Percentiles rank a stretch among this genome's conserved stretches.
phyloP scores from a whole-genome alignment of 345 rosid species.

The Hypericum perforatum region DNA sequence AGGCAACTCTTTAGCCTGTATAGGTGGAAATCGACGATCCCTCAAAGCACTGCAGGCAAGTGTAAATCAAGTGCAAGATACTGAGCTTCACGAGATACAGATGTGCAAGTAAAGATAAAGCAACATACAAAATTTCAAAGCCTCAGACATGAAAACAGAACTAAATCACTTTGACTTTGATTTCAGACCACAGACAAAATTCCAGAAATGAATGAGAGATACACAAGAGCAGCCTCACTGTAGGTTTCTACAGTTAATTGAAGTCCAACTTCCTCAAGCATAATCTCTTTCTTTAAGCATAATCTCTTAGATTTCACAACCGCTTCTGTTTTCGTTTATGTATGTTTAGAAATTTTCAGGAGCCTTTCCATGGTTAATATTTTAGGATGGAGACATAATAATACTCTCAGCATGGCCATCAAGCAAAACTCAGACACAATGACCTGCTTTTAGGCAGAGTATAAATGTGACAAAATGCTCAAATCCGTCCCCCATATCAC shows the following conservation, averaged over 20 bases:
- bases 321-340: too few species aligned
- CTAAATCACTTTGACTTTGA: background rate
- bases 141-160: background rate
- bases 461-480: too few species aligned
- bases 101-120: background rate
- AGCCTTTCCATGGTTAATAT: too few species aligned
- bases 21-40: conserved; percentile 95
- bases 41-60: conserved; percentile 67
- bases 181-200: background rate
- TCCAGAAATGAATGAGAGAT: background rate
- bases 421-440: too few species aligned
- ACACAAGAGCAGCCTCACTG: background rate
- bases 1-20: conserved; percentile 89
- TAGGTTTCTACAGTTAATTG: background rate
- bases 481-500: too few species aligned
- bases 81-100: conserved; percentile 29
- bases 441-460: too few species aligned
- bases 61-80: conserved; percentile 6
- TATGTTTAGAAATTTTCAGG: too few species aligned
- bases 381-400: too few species aligned
- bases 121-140: background rate
- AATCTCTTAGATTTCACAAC: background rate
- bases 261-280: background rate
- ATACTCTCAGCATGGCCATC: too few species aligned
- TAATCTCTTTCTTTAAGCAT: background rate